phyloP scores from a whole-genome alignment of 768 basidiomycete species.

The Sarcodon aspratus region DNA sequence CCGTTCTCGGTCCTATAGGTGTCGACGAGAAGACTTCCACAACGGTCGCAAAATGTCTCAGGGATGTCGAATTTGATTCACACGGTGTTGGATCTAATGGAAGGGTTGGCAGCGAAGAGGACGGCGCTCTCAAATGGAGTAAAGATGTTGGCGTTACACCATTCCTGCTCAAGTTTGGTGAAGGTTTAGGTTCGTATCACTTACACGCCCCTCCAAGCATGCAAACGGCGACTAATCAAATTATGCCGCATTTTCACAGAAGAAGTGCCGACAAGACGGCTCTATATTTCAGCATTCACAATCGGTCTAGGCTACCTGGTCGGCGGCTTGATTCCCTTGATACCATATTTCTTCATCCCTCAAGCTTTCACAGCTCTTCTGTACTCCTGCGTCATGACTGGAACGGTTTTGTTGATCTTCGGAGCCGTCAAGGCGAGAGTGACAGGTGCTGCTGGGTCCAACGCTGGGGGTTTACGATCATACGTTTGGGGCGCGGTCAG shows the following conservation, averaged over 20 bases:
- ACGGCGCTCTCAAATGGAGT: slow-evolving; percentile 54
- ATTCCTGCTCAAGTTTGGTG: slow-evolving; percentile 94
- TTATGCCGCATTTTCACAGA: slow-evolving; percentile 30
- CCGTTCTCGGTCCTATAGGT: slow-evolving; percentile 80
- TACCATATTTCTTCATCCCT: slow-evolving; percentile 86
- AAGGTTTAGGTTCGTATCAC: slow-evolving; percentile 60
- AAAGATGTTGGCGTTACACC: slow-evolving; percentile 81
- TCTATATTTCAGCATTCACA: slow-evolving; percentile 88
- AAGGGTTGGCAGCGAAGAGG: slow-evolving; percentile 29
- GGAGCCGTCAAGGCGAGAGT: slow-evolving; percentile 85
- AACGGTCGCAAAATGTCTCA: slow-evolving; percentile 66
- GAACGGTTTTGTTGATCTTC: slow-evolving; percentile 77
- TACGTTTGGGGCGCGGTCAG: slow-evolving; percentile 84
- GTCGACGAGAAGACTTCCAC: slow-evolving; percentile 75
- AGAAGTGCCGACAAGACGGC: slow-evolving; percentile 75
- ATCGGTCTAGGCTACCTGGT: slow-evolving; percentile 92
- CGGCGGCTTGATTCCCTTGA: slow-evolving; percentile 86
- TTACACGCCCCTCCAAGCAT: background rate
- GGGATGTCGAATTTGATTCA: slow-evolving; percentile 47
- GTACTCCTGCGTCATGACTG: slow-evolving; percentile 73
- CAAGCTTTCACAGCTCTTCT: slow-evolving; percentile 56
- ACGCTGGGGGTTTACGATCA: slow-evolving; percentile 28
- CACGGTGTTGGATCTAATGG: slow-evolving; percentile 2
- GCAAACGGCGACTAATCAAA: background rate
- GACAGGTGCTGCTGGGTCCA: slow-evolving; percentile 64